Base-by-base conservation (phyloP, 2,329 filamentous ascomycete species). In the Aspergillus neotritici region DNA sequence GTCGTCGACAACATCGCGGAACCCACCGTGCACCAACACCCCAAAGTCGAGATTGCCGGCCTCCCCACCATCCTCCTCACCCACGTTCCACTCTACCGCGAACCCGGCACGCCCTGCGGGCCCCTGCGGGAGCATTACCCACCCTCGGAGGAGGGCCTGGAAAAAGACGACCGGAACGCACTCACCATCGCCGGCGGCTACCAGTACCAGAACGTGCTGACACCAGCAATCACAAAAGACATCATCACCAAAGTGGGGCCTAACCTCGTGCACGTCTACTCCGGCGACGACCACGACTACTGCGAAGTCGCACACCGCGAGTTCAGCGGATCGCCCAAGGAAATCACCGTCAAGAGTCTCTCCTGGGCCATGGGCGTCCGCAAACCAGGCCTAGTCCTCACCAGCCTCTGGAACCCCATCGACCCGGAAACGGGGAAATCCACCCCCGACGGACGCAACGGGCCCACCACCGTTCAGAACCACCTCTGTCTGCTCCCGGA, bases 251-350 rank as follows among this genome's bases (percentile, higher is more conserved):
- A 83, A 50, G 75, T 95, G 29, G 89, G 88, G 1, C 59, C 66
- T 29, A 87, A 93, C 49, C 80, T 97, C 10, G 76, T 80, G 3
- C 85, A 93, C 52, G 85, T 90, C 34, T 98, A 97, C 61, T 95
- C 89, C 0, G 93, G 93, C 9, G 93, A 98, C 57, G 93, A 98
- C 61, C 93, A 98, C 69, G 93, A 98, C 69, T 96, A 97, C 69
- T 98, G 93, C 68, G 90, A 95, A 58, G 71, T 97, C 5, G 76
- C 83, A 0, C 93, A 98, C 65, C 80, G 82, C 3, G 75, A 79
- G 13, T 80, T 83, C 46, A 82, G 82, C 50, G 76, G 75, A 29
- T 70, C 73, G 0, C 76, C 74, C 4, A 78, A 75, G 17, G 93
- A 98, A 64, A 94, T 96, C 51, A 98, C 93, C 0, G 89, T 97